Percentiles rank a stretch among this genome's conserved stretches.
Evolutionary conservation across 441 rosid species (phyloP).

Genomic region (Isatis lusitanica): DNA sequence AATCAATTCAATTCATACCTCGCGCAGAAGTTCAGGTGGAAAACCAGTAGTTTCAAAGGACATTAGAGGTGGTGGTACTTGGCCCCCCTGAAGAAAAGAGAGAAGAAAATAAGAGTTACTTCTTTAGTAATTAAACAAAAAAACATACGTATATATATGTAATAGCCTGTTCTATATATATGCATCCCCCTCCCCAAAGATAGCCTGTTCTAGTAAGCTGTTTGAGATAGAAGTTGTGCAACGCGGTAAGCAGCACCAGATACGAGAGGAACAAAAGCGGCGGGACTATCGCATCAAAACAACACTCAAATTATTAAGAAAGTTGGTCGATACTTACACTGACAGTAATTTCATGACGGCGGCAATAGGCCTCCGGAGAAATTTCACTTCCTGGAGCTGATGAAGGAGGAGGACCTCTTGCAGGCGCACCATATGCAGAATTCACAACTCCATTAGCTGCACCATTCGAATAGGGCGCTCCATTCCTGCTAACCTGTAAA

Average conservation of each 20-base stretch:
- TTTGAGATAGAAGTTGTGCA: neutral
- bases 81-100: constrained; percentile 59
- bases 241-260: no score
- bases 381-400: constrained; percentile 43
- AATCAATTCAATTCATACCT: constrained; percentile 43
- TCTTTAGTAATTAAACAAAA: neutral
- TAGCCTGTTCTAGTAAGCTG: no score
- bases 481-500: constrained; percentile 41
- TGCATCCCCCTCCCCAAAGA: no score
- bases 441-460: constrained; percentile 45
- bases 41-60: constrained; percentile 86
- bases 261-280: no score
- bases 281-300: no score
- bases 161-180: neutral
- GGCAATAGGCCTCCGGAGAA: constrained; percentile 72
- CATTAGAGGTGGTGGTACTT: constrained; percentile 70
- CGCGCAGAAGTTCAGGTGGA: constrained; percentile 82
- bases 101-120: neutral
- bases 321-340: constrained; percentile 49
- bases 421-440: constrained; percentile 49
- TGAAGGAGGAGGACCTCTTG: constrained; percentile 46
- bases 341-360: constrained; percentile 85
- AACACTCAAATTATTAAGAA: neutral
- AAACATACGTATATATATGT: neutral
- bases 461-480: constrained; percentile 44